Conservation (phyloP, 305 asterid species). For the Stenogyne calaminthoides region DNA sequence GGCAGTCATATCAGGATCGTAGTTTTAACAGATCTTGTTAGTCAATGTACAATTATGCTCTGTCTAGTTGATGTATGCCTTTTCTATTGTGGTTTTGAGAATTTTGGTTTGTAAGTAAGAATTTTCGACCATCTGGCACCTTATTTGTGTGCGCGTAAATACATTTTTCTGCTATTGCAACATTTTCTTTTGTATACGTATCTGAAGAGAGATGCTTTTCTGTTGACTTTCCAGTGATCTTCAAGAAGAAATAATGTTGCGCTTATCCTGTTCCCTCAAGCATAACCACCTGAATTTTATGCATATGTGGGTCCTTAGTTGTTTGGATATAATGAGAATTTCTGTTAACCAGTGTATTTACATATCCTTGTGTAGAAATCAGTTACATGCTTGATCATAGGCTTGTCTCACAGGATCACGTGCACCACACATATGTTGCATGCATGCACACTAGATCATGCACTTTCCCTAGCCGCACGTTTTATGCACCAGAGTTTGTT, state of each 20-base stretch:
- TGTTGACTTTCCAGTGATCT: slow-evolving; percentile 1
- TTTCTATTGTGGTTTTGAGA: not conserved
- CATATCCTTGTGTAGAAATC: not conserved
- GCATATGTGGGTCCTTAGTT: slow-evolving; percentile 15
- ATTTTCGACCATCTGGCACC: not conserved
- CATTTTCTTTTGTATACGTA: not conserved
- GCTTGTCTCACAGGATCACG: too few species aligned
- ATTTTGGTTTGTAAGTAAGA: slow-evolving; percentile 2
- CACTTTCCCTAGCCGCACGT: too few species aligned
- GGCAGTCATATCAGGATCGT: not conserved
- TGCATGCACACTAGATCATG: too few species aligned
- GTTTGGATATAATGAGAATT: slow-evolving; percentile 24
- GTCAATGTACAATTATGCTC: not conserved
- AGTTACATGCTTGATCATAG: too few species aligned
- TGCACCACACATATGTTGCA: too few species aligned
- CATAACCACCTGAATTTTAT: not conserved
- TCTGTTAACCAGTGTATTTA: slow-evolving; percentile 13
- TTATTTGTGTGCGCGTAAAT: not conserved
- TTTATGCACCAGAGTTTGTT: too few species aligned
- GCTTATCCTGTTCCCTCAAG: not conserved
- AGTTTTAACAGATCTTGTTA: slow-evolving; percentile 7
- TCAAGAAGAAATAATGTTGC: slow-evolving; percentile 2
- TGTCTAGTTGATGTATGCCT: not conserved
- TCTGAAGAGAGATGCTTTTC: not conserved
- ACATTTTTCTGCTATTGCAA: not conserved